phyloP scores from a whole-genome alignment of 1,284 basidiomycete genomes.

The Ceratobasidium sp. region DNA sequence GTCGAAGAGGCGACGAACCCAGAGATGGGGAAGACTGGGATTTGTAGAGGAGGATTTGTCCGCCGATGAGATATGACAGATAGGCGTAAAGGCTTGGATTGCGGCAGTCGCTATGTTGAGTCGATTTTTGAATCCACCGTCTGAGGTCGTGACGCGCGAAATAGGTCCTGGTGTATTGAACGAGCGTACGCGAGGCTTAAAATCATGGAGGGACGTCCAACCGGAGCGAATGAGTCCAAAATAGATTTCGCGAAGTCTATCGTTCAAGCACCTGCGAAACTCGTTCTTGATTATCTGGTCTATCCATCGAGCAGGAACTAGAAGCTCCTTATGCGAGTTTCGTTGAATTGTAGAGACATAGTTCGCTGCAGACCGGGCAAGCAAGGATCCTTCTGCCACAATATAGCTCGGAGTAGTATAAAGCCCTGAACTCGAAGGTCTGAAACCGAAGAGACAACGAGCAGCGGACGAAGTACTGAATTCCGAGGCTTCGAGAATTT shows the following conservation, averaged over 20 bases:
- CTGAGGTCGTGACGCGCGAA: not conserved
- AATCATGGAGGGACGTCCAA: not conserved
- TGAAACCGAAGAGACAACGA: slow-evolving; percentile 18
- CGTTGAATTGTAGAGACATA: not conserved
- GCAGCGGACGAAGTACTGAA: not conserved
- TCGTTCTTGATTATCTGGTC: slow-evolving; percentile 16
- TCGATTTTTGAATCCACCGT: not conserved
- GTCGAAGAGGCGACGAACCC: slow-evolving; percentile 17
- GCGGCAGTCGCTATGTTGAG: not conserved
- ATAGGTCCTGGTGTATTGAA: not conserved
- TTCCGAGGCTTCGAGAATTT: not conserved
- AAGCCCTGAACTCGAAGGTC: not conserved
- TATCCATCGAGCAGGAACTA: slow-evolving; percentile 18
- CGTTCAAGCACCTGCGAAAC: not conserved
- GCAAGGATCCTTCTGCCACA: slow-evolving; percentile 5
- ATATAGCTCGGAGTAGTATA: not conserved
- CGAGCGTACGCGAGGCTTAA: slow-evolving; percentile 5
- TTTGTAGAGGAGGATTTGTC: not conserved
- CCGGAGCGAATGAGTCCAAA: not conserved
- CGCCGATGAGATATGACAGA: not conserved
- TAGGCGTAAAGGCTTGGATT: not conserved
- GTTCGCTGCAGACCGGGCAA: not conserved
- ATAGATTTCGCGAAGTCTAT: slow-evolving; percentile 4
- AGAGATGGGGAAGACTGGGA: not conserved
- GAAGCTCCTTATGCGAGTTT: not conserved